phyloP scores from a whole-genome alignment of 352 stramenopile genomes.

The Phytophthora pseudosyringae region DNA sequence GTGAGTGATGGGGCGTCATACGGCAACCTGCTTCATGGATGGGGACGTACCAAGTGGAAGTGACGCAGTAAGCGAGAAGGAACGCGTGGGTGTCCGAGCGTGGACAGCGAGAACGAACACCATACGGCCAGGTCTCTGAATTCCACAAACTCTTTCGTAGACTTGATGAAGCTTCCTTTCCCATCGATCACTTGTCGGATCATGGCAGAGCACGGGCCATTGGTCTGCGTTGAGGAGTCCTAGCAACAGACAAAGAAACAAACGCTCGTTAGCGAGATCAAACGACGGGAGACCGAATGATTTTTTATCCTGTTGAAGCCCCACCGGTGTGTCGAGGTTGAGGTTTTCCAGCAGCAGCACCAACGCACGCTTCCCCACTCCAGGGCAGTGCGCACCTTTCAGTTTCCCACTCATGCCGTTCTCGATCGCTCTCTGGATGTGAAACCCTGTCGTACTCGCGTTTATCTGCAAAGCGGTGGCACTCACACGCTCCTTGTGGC shows the following conservation, averaged over 20 bases:
- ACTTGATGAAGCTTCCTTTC: slow-evolving; percentile 56
- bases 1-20: no score
- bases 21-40: no score
- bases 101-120: slow-evolving; percentile 53
- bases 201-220: slow-evolving; percentile 51
- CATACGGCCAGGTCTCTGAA: slow-evolving; percentile 59
- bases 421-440: slow-evolving; percentile 52
- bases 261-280: neutral
- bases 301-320: neutral
- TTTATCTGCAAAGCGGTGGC: slow-evolving; percentile 45
- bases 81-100: slow-evolving; percentile 49
- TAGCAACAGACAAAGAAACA: slow-evolving; percentile 7
- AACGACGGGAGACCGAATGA: neutral
- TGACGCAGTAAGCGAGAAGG: slow-evolving; percentile 61
- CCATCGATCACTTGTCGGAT: slow-evolving; percentile 69
- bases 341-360: slow-evolving; percentile 66
- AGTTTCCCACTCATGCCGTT: slow-evolving; percentile 54
- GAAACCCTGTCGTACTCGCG: slow-evolving; percentile 18
- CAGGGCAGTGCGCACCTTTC: slow-evolving; percentile 62
- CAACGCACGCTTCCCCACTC: slow-evolving; percentile 48
- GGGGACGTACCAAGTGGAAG: slow-evolving; percentile 57
- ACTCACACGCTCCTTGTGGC: slow-evolving; percentile 42
- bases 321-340: slow-evolving; percentile 60
- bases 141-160: slow-evolving; percentile 64
- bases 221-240: slow-evolving; percentile 10